Evolutionary conservation across 331 rosid genomes (phyloP).

Genomic region (Cydonia oblonga): DNA sequence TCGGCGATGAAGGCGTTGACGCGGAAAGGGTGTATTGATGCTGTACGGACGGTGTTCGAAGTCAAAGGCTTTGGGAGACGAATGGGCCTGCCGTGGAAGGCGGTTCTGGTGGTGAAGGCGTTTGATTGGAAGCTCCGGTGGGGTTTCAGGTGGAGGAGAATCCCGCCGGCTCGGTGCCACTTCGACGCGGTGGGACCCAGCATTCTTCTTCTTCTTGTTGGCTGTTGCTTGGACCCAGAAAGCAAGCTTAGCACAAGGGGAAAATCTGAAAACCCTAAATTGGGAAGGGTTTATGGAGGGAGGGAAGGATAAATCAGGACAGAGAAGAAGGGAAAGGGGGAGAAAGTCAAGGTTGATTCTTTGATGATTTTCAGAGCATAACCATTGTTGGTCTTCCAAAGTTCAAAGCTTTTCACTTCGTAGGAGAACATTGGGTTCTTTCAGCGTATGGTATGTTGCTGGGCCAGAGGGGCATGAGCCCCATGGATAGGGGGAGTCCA

Average conservation of each 20-base stretch:
- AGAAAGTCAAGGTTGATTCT: neutral
- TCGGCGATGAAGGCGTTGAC: conserved; percentile 26
- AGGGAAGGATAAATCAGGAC: neutral
- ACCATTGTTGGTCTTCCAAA: too few relatives aligned
- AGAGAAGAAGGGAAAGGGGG: neutral
- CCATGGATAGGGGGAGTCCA: too few relatives aligned
- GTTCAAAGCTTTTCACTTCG: too few relatives aligned
- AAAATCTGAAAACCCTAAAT: neutral
- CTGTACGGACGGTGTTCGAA: neutral
- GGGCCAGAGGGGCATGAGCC: too few relatives aligned
- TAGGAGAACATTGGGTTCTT: too few relatives aligned
- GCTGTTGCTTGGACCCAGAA: neutral
- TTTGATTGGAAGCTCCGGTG: neutral
- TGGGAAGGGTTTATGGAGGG: neutral
- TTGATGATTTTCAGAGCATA: neutral
- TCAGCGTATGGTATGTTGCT: too few relatives aligned
- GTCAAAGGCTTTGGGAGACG: neutral
- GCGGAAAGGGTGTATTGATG: conserved; percentile 1
- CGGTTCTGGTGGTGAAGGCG: neutral
- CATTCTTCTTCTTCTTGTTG: neutral
- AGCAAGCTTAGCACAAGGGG: neutral
- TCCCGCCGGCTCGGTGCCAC: conserved; percentile 3
- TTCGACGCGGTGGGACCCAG: conserved; percentile 19
- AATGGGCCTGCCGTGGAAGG: conserved; percentile 14
- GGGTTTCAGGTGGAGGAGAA: neutral